Evolutionary conservation across 176 grass and related monocot genomes (phyloP).

Genomic region (Bolboschoenus planiculmis): DNA sequence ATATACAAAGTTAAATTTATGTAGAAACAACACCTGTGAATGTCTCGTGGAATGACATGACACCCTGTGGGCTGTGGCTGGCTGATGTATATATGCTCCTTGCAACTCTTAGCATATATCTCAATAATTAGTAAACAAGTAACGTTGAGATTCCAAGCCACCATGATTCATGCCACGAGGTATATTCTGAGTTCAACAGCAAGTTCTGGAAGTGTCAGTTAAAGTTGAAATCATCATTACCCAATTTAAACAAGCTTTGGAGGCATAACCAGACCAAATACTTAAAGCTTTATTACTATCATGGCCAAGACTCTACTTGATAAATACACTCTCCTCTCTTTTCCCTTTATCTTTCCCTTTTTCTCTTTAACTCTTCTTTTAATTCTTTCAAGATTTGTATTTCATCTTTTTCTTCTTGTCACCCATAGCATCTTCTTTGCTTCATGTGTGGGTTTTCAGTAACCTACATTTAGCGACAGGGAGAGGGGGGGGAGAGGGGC

Average conservation of each 20-base stretch:
- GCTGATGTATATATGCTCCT: not conserved
- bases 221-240: not conserved
- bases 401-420: conserved; percentile 17
- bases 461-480: conserved; percentile 25
- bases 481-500: conserved; percentile 1
- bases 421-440: conserved; percentile 86
- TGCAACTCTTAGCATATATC: not conserved
- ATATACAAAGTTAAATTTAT: not conserved
- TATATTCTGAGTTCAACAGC: not conserved
- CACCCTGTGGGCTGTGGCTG: no score
- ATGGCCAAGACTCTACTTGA: not conserved
- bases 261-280: conserved; percentile 1
- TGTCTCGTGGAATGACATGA: not conserved
- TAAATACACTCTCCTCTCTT: not conserved
- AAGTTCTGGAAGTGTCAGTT: not conserved
- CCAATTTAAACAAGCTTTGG: conserved; percentile 7
- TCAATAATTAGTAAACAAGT: not conserved
- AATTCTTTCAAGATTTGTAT: conserved; percentile 13
- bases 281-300: not conserved
- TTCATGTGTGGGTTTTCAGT: conserved; percentile 42
- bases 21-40: not conserved
- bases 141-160: not conserved
- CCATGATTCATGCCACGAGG: not conserved
- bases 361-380: conserved; percentile 10
- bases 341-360: conserved; percentile 21